These are phyloP conservation scores for Dothiorella sarmentorum DNA, from an alignment of 2,329 filamentous ascomycete genomes.

Conservation along the genomic window DNA sequence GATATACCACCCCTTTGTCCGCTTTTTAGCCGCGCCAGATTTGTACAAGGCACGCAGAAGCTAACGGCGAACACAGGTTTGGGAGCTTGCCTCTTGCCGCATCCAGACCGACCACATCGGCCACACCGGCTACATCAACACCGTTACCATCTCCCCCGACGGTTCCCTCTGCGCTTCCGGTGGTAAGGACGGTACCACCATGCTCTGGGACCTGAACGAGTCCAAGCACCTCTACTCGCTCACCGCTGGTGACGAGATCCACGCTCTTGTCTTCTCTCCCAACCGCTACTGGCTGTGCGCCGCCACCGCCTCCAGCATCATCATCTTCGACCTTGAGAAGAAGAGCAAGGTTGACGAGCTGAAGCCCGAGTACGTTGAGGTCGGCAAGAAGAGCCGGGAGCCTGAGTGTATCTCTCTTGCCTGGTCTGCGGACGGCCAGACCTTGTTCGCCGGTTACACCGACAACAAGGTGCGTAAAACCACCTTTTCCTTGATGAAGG, in stretches of 20 bases:
- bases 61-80: constrained; percentile 65
- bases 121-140: constrained; percentile 99
- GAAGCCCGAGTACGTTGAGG: constrained; percentile 94
- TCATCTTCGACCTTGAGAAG: constrained; percentile 99
- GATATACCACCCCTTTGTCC: constrained; percentile 49
- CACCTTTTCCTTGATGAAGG: too few relatives aligned
- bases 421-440: constrained; percentile 98
- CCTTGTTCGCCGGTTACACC: constrained; percentile 98
- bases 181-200: constrained; percentile 99
- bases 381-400: constrained; percentile 98
- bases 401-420: constrained; percentile 97
- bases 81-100: constrained; percentile 99
- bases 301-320: constrained; percentile 94
- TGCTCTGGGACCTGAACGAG: constrained; percentile 99
- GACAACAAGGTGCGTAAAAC: constrained; percentile 69
- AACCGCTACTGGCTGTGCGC: constrained; percentile 99
- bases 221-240: constrained; percentile 99
- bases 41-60: constrained; percentile 15
- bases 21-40: constrained; percentile 9
- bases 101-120: constrained; percentile 99
- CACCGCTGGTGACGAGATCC: constrained; percentile 99
- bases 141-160: constrained; percentile 99
- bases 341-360: constrained; percentile 99
- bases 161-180: constrained; percentile 98
- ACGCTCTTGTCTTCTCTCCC: constrained; percentile 99